Conservation (phyloP, 768 basidiomycete genomes). For the Nidularia sp. region DNA sequence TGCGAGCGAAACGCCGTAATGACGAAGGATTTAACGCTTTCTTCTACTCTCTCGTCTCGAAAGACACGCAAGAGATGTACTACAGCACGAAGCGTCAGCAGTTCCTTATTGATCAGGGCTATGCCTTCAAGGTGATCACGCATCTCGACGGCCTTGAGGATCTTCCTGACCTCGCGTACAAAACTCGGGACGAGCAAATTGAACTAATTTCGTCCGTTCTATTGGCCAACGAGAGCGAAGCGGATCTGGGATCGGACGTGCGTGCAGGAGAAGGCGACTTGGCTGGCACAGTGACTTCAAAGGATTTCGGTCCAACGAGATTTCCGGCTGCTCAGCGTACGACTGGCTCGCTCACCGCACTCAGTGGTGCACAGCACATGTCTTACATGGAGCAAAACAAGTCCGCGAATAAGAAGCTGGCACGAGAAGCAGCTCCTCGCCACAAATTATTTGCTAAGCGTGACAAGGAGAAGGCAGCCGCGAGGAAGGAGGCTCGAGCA, state of each 20-base stretch:
- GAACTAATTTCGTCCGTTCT: slow-evolving; percentile 93
- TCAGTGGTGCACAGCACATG: slow-evolving; percentile 90
- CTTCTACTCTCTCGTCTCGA: slow-evolving; percentile 98
- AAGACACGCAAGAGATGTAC: slow-evolving; percentile 99
- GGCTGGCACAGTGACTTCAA: slow-evolving; percentile 81
- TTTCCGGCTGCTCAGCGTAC: slow-evolving; percentile 72
- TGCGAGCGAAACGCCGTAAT: slow-evolving; percentile 95
- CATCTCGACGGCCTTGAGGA: slow-evolving; percentile 69
- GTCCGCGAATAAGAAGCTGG: slow-evolving; percentile 79
- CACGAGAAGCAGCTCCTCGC: slow-evolving; percentile 49
- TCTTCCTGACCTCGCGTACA: slow-evolving; percentile 87
- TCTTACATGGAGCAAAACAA: slow-evolving; percentile 92
- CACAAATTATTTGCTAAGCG: slow-evolving; percentile 83
- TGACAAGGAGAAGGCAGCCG: slow-evolving; percentile 67
- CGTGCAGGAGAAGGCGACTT: slow-evolving; percentile 81
- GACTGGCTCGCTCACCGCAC: slow-evolving; percentile 74
- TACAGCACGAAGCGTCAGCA: slow-evolving; percentile 99
- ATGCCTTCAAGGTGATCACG: slow-evolving; percentile 99
- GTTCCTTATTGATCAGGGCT: slow-evolving; percentile 98
- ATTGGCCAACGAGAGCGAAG: slow-evolving; percentile 85
- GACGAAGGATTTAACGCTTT: slow-evolving; percentile 99
- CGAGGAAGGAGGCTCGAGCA: slow-evolving; percentile 38
- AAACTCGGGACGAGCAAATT: slow-evolving; percentile 88
- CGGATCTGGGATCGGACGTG: slow-evolving; percentile 83
- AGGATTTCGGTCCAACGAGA: slow-evolving; percentile 72